These are phyloP conservation scores for Russula compacta DNA, from an alignment of 768 basidiomycete genomes.

Conservation along the genomic window DNA sequence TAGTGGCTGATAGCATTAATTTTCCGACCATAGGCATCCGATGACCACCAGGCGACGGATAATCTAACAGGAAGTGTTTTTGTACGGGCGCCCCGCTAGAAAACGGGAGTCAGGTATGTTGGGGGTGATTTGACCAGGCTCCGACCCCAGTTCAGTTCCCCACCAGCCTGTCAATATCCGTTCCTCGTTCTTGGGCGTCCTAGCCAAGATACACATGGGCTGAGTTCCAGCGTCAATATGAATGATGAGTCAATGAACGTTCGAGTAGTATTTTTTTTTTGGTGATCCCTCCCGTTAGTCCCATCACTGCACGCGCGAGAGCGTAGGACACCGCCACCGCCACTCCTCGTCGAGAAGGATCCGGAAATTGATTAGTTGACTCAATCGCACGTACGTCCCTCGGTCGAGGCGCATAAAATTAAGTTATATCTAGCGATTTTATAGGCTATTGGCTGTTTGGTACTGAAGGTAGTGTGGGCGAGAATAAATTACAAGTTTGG, in stretches of 20 bases:
- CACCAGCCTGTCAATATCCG: not conserved
- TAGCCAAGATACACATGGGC: not conserved
- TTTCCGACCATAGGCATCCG: not conserved
- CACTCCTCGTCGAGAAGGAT: not conserved
- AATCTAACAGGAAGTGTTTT: not conserved
- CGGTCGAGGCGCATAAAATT: not conserved
- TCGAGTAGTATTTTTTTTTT: not conserved
- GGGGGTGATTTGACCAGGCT: not conserved
- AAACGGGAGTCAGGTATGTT: not conserved
- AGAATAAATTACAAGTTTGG: not conserved
- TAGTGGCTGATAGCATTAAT: not conserved
- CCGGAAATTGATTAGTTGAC: not conserved
- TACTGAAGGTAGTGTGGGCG: not conserved
- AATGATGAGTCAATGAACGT: not conserved
- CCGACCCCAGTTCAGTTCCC: not conserved
- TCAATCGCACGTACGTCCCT: not conserved
- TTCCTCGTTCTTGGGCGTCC: not conserved
- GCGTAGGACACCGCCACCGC: not conserved
- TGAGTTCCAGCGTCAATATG: not conserved
- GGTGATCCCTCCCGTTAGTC: no score
- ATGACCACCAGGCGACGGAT: not conserved
- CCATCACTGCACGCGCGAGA: not conserved
- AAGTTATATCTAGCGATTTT: not conserved
- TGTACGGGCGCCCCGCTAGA: not conserved
- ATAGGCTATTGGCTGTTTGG: not conserved